Evolutionary conservation across 352 stramenopile species (phyloP).

Genomic region (Albugo laibachii): DNA sequence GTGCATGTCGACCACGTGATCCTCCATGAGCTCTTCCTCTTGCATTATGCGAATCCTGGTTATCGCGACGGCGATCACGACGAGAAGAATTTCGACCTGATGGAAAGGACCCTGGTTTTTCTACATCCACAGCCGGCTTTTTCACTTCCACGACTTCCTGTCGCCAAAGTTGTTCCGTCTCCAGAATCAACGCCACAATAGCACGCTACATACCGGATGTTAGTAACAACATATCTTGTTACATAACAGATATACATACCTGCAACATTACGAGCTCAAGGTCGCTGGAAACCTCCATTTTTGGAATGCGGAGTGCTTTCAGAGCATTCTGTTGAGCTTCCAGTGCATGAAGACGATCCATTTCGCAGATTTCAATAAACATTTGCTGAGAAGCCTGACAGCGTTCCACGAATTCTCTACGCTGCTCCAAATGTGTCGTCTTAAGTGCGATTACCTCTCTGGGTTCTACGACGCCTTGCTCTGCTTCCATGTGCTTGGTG

Average conservation of each 20-base stretch:
- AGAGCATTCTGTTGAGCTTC: constrained; percentile 52
- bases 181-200: constrained; percentile 44
- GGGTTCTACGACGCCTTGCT: constrained; percentile 22
- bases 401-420: constrained; percentile 36
- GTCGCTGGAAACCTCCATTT: constrained; percentile 38
- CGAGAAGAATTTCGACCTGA: neutral
- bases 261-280: constrained; percentile 4
- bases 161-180: constrained; percentile 42
- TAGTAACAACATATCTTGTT: neutral
- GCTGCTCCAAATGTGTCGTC: constrained; percentile 37
- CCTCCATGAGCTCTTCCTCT: neutral
- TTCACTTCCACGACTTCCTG: constrained; percentile 15
- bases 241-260: neutral
- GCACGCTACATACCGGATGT: constrained; percentile 18
- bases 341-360: constrained; percentile 37
- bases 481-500: constrained; percentile 22
- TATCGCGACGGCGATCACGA: neutral
- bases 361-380: constrained; percentile 52
- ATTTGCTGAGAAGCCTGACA: constrained; percentile 59
- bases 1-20: neutral
- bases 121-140: neutral
- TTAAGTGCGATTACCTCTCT: constrained; percentile 31
- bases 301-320: constrained; percentile 47
- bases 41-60: neutral
- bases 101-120: neutral